phyloP scores from a whole-genome alignment of 306 rosid species.

The Elaeagnus macrophylla region DNA sequence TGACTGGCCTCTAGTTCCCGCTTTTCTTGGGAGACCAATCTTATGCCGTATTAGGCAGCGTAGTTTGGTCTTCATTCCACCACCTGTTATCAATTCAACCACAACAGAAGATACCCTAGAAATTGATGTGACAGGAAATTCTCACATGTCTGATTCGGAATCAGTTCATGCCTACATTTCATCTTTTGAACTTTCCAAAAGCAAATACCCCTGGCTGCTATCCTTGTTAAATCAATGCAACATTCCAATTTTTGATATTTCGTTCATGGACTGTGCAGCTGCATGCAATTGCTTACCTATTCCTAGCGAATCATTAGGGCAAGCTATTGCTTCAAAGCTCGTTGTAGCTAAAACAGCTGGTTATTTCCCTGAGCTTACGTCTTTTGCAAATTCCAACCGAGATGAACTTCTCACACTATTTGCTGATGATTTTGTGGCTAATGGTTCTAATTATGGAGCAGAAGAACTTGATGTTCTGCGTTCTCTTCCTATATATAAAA shows the following conservation, averaged over 20 bases:
- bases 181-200: conserved; percentile 55
- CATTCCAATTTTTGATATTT: conserved; percentile 72
- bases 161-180: conserved; percentile 42
- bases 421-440: conserved; percentile 50
- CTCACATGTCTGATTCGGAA: conserved; percentile 36
- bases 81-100: conserved; percentile 32
- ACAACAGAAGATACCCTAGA: conserved; percentile 29
- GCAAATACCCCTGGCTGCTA: conserved; percentile 68
- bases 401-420: conserved; percentile 76
- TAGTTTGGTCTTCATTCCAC: conserved; percentile 77
- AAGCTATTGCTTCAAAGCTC: conserved; percentile 79
- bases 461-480: conserved; percentile 78
- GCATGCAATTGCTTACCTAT: conserved; percentile 52
- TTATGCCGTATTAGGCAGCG: conserved; percentile 81
- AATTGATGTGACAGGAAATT: conserved; percentile 33
- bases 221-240: conserved; percentile 80
- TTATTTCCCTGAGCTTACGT: conserved; percentile 60
- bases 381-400: conserved; percentile 51
- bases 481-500: conserved; percentile 81
- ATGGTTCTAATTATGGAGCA: conserved; percentile 34
- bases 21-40: conserved; percentile 89
- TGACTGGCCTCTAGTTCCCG: conserved; percentile 93
- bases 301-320: conserved; percentile 61
- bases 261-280: conserved; percentile 68
- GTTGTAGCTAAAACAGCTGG: conserved; percentile 82